Conservation (phyloP, 495 filamentous ascomycete species). For the Trypethelium eluteriae region DNA sequence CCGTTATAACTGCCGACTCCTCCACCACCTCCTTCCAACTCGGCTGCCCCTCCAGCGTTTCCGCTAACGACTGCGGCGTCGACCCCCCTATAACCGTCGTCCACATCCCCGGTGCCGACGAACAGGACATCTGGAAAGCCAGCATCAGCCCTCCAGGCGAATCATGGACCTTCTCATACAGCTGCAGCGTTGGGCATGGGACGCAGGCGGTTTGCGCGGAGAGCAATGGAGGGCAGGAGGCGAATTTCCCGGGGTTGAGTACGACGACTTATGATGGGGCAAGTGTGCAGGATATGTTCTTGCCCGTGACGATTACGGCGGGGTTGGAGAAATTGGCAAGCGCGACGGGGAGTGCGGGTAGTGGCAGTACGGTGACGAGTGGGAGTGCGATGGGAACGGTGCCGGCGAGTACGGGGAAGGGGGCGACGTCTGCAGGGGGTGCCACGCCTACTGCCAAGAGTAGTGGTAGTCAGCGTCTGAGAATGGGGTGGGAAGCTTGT, state of each 20-base stretch:
- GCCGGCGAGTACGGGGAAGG: background rate
- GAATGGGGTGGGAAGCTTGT: no score
- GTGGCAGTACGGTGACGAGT: background rate
- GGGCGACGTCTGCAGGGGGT: no score
- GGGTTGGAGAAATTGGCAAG: background rate
- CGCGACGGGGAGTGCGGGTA: background rate
- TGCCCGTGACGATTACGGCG: background rate
- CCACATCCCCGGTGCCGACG: constrained; percentile 1
- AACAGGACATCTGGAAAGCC: background rate
- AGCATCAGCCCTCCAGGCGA: background rate
- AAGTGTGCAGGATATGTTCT: constrained; percentile 9
- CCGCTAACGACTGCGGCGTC: constrained; percentile 33
- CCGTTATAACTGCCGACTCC: constrained; percentile 37
- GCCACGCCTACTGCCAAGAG: no score
- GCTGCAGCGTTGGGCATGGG: constrained; percentile 1
- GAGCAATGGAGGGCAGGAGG: background rate
- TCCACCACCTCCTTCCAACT: constrained; percentile 39
- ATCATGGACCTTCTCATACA: background rate
- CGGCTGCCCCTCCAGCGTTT: constrained; percentile 36
- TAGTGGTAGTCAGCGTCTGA: no score
- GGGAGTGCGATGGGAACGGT: background rate
- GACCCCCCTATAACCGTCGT: constrained; percentile 32
- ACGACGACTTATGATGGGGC: constrained; percentile 3
- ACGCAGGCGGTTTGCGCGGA: background rate
- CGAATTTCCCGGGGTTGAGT: constrained; percentile 1